These are phyloP conservation scores for Saccharomyces hybrid DNA, from an alignment of 1,139 yeast species.

Conservation along the genomic window DNA sequence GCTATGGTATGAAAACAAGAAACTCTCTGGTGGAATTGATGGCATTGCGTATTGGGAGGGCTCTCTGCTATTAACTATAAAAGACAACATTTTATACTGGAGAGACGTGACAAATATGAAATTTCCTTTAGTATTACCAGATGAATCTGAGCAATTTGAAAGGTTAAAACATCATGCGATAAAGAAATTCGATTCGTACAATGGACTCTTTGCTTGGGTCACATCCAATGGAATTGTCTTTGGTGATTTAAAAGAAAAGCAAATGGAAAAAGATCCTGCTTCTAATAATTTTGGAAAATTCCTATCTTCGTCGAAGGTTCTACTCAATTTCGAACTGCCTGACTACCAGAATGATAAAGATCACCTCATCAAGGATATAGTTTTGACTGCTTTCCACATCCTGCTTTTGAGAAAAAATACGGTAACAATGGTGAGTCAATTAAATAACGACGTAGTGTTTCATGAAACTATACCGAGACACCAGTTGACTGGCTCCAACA, in stretches of 20 bases:
- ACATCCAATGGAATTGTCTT: constrained; percentile 40
- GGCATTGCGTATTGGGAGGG: constrained; percentile 37
- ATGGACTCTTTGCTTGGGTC: constrained; percentile 38
- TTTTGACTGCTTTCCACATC: constrained; percentile 48
- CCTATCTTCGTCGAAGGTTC: constrained; percentile 32
- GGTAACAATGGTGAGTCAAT: constrained; percentile 41
- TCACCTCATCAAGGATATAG: constrained; percentile 34
- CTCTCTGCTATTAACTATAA: neutral
- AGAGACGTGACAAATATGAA: neutral
- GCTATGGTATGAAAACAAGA: neutral
- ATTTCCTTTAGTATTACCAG: constrained; percentile 16
- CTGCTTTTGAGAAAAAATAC: constrained; percentile 39
- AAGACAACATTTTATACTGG: neutral
- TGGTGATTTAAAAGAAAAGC: constrained; percentile 28
- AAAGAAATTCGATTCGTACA: constrained; percentile 28
- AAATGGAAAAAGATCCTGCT: constrained; percentile 1
- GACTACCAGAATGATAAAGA: constrained; percentile 24
- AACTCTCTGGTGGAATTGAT: constrained; percentile 15
- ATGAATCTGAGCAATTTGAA: constrained; percentile 33
- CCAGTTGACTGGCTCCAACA: constrained; percentile 6
- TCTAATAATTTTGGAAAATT: constrained; percentile 14
- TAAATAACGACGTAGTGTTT: constrained; percentile 41
- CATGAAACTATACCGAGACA: constrained; percentile 35
- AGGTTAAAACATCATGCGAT: constrained; percentile 29
- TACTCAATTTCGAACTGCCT: constrained; percentile 35